Evolutionary conservation across 495 filamentous ascomycete genomes (phyloP).

Genomic region (Chaetomium fimeti): DNA sequence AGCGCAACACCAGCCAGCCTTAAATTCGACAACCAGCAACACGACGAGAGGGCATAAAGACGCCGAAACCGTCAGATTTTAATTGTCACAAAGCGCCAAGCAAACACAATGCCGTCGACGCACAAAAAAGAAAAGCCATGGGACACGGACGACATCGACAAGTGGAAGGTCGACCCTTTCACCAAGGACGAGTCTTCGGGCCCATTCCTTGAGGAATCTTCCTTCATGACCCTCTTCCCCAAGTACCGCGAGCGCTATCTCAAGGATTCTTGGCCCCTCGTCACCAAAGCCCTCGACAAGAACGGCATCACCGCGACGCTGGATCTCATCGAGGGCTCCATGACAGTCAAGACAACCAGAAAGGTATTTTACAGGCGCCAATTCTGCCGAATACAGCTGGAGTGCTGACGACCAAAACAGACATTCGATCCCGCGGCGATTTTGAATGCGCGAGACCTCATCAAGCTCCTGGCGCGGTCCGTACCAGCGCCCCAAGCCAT

Average conservation of each 20-base stretch:
- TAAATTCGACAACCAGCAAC: neutral
- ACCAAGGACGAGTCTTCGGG: constrained; percentile 82
- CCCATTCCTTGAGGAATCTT: constrained; percentile 83
- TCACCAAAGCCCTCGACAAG: constrained; percentile 78
- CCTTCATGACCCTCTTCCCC: constrained; percentile 88
- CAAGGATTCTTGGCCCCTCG: constrained; percentile 82
- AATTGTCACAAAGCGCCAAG: neutral
- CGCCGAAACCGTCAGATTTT: neutral
- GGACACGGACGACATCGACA: constrained; percentile 97
- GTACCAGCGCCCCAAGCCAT: constrained; percentile 91
- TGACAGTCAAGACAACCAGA: constrained; percentile 92
- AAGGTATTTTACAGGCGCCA: constrained; percentile 25
- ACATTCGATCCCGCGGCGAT: constrained; percentile 94
- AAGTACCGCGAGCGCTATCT: constrained; percentile 97
- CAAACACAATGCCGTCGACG: constrained; percentile 75
- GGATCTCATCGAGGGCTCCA: constrained; percentile 91
- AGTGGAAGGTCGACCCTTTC: constrained; percentile 92
- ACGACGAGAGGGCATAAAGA: neutral
- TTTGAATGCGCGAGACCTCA: constrained; percentile 88
- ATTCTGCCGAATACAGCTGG: neutral
- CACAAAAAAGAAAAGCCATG: constrained; percentile 94
- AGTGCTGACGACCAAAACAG: constrained; percentile 36
- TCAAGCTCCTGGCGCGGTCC: constrained; percentile 86
- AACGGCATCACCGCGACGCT: constrained; percentile 80
- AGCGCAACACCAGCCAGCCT: constrained; percentile 3